Evolutionary conservation across 1,284 basidiomycete genomes (phyloP).

Genomic region (Golubevia sp.): DNA sequence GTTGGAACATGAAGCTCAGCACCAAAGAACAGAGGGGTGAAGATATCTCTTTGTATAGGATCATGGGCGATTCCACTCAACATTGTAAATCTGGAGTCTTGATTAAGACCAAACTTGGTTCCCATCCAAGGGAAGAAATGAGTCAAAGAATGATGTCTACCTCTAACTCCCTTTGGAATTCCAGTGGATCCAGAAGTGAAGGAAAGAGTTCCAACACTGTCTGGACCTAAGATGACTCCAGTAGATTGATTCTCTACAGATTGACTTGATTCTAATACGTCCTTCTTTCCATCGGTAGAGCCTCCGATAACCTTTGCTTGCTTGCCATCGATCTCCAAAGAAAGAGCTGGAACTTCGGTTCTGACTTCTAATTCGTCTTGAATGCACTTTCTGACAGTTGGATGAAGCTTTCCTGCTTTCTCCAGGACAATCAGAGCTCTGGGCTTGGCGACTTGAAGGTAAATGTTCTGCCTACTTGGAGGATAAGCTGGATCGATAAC

Average conservation of each 20-base stretch:
- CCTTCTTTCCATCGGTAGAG: slow-evolving; percentile 27
- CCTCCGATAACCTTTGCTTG: slow-evolving; percentile 72
- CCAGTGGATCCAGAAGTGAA: slow-evolving; percentile 98
- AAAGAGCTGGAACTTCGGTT: slow-evolving; percentile 89
- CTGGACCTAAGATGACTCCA: slow-evolving; percentile 84
- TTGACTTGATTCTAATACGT: slow-evolving; percentile 66
- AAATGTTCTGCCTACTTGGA: slow-evolving; percentile 89
- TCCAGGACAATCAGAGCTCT: slow-evolving; percentile 90
- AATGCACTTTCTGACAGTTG: slow-evolving; percentile 84
- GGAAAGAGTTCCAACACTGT: slow-evolving; percentile 90
- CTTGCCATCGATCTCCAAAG: slow-evolving; percentile 68
- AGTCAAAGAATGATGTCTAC: slow-evolving; percentile 92
- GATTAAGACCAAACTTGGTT: slow-evolving; percentile 77
- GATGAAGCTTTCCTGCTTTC: slow-evolving; percentile 81
- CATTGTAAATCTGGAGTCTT: slow-evolving; percentile 92
- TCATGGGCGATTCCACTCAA: slow-evolving; percentile 98
- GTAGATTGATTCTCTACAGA: slow-evolving; percentile 66
- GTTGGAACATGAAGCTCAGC: slow-evolving; percentile 95
- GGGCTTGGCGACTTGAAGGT: slow-evolving; percentile 90
- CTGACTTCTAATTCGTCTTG: slow-evolving; percentile 77
- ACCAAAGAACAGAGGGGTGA: slow-evolving; percentile 97
- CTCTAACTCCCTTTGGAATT: slow-evolving; percentile 95
- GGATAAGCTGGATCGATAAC: slow-evolving; percentile 99
- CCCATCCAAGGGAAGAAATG: slow-evolving; percentile 99
- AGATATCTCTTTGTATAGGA: slow-evolving; percentile 99